Conservation (phyloP, 257 asterid species). For the Solanum bukasovii region DNA sequence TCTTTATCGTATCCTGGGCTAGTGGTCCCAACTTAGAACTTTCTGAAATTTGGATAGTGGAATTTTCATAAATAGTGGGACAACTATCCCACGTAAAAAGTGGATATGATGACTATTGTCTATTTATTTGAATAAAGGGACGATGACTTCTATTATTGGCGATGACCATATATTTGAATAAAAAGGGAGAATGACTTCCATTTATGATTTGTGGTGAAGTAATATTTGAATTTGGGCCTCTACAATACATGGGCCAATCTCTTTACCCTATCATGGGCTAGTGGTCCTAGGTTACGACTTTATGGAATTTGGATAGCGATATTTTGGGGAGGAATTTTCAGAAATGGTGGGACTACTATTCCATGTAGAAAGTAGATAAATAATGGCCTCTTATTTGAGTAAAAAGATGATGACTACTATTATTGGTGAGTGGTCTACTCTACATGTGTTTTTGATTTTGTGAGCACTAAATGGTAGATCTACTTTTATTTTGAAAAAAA, state of each 20-base stretch:
- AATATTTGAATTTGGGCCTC: background rate
- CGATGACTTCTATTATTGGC: no score
- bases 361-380: background rate
- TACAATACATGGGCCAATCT: background rate
- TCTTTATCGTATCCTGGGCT: background rate
- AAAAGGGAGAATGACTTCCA: no score
- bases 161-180: no score
- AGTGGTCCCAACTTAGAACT: background rate
- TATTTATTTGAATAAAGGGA: no score
- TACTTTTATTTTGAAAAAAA: no score
- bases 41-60: background rate
- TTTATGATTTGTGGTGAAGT: background rate
- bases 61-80: background rate
- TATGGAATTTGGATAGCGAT: background rate
- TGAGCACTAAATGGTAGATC: no score
- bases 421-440: no score
- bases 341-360: background rate
- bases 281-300: background rate
- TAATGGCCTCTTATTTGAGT: no score
- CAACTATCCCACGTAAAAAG: background rate
- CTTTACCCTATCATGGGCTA: background rate
- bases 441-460: no score
- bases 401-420: no score
- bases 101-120: no score
- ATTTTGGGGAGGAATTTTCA: background rate